Evolutionary conservation across 495 filamentous ascomycete species (phyloP).

Genomic region (Aspergillus asperescens): DNA sequence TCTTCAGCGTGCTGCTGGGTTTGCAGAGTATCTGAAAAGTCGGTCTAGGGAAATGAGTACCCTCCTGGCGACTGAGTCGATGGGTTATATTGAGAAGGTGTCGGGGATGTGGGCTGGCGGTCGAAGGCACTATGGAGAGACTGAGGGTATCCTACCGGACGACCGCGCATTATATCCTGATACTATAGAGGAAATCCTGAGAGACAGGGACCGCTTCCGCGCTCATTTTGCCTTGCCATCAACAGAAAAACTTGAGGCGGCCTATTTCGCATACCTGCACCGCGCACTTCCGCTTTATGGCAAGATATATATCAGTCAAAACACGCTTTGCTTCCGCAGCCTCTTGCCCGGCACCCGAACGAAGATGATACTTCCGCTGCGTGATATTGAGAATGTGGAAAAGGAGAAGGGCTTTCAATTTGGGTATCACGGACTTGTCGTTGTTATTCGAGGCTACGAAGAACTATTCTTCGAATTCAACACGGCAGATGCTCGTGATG

Average conservation of each 20-base stretch:
- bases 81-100: conserved; percentile 96
- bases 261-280: conserved; percentile 83
- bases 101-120: conserved; percentile 96
- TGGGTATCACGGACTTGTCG: conserved; percentile 84
- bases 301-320: conserved; percentile 90
- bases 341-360: conserved; percentile 84
- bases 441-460: conserved; percentile 89
- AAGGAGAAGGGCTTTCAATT: conserved; percentile 95
- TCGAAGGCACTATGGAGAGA: conserved; percentile 79
- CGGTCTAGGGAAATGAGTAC: conserved; percentile 76
- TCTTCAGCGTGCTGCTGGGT: conserved; percentile 75
- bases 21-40: conserved; percentile 77
- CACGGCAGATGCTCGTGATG: conserved; percentile 69
- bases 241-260: conserved; percentile 80
- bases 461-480: conserved; percentile 96
- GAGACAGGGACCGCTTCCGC: conserved; percentile 73
- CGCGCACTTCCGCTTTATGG: conserved; percentile 90
- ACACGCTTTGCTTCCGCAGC: conserved; percentile 91
- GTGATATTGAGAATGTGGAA: conserved; percentile 87
- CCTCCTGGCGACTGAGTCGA: conserved; percentile 84
- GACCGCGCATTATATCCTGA: conserved; percentile 58
- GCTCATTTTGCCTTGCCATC: conserved; percentile 83
- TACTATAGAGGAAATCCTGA: conserved; percentile 55
- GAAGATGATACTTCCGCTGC: conserved; percentile 86
- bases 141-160: conserved; percentile 60